Conservation (phyloP, 345 rosid species). For the Syzygium oleosum region DNA sequence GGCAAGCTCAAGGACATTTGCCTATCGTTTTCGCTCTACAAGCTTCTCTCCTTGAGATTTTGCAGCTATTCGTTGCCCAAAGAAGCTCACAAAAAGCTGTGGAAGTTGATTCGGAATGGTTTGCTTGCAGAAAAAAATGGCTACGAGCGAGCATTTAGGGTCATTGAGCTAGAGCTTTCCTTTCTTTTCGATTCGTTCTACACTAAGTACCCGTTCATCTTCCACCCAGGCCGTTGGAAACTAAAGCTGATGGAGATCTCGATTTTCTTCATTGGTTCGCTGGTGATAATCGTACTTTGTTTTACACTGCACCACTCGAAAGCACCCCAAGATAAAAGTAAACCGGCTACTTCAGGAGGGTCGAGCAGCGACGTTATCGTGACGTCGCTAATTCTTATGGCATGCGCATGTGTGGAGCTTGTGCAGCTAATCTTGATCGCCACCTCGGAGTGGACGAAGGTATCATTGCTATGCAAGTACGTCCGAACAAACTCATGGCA, state of each 20-base stretch:
- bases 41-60: not conserved
- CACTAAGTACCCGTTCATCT: not conserved
- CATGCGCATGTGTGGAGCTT: not conserved
- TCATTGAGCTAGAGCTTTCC: not conserved
- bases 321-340: too few species aligned
- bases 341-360: too few species aligned
- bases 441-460: not conserved
- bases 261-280: not conserved
- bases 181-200: not conserved
- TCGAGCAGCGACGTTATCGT: not conserved
- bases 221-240: not conserved
- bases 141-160: rapidly evolving
- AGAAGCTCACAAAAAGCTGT: not conserved
- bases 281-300: rapidly evolving
- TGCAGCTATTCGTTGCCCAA: not conserved
- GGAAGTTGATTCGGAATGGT: not conserved
- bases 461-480: not conserved
- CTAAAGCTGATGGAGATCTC: not conserved
- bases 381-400: not conserved
- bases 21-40: not conserved
- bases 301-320: not conserved
- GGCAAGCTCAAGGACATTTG: not conserved
- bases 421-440: not conserved
- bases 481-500: not conserved
- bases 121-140: not conserved